These are phyloP conservation scores for Mycena metata DNA, from an alignment of 768 basidiomycete genomes.

Conservation along the genomic window DNA sequence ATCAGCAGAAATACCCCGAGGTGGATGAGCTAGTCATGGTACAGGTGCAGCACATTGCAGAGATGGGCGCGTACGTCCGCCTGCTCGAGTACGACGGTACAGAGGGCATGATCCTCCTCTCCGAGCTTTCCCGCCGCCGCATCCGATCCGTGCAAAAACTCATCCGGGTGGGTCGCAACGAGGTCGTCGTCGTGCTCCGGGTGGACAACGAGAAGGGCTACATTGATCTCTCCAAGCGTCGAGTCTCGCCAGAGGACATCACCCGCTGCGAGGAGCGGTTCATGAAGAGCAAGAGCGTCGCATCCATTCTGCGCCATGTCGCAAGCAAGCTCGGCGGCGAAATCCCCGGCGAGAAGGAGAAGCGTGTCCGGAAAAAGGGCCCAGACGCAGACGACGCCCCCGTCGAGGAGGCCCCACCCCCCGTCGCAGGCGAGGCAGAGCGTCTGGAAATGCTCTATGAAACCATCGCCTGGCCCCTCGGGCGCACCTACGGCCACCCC, in stretches of 20 bases:
- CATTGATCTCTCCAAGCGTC: constrained; percentile 98
- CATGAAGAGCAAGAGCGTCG: constrained; percentile 97
- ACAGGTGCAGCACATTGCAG: constrained; percentile 98
- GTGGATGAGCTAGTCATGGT: constrained; percentile 99
- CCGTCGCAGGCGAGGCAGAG: constrained; percentile 76
- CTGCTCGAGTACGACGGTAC: constrained; percentile 99
- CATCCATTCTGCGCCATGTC: constrained; percentile 93
- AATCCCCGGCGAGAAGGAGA: constrained; percentile 59
- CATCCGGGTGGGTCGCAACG: constrained; percentile 96
- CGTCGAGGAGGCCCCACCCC: constrained; percentile 49
- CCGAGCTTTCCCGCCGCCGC: constrained; percentile 95
- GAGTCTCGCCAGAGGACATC: constrained; percentile 98
- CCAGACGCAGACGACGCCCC: constrained; percentile 55
- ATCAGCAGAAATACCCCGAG: constrained; percentile 93
- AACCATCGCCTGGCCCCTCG: constrained; percentile 92
- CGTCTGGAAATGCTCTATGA: constrained; percentile 91
- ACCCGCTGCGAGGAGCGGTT: constrained; percentile 99
- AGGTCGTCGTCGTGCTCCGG: constrained; percentile 96
- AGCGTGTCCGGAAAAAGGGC: constrained; percentile 62
- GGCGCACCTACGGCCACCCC: constrained; percentile 91
- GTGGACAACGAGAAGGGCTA: constrained; percentile 99
- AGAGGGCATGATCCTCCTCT: constrained; percentile 99
- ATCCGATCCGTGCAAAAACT: constrained; percentile 98
- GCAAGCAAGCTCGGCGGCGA: constrained; percentile 74
- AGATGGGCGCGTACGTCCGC: constrained; percentile 99